These are phyloP conservation scores for Daldinia vernicosa DNA, from an alignment of 495 filamentous ascomycete genomes.

Conservation along the genomic window DNA sequence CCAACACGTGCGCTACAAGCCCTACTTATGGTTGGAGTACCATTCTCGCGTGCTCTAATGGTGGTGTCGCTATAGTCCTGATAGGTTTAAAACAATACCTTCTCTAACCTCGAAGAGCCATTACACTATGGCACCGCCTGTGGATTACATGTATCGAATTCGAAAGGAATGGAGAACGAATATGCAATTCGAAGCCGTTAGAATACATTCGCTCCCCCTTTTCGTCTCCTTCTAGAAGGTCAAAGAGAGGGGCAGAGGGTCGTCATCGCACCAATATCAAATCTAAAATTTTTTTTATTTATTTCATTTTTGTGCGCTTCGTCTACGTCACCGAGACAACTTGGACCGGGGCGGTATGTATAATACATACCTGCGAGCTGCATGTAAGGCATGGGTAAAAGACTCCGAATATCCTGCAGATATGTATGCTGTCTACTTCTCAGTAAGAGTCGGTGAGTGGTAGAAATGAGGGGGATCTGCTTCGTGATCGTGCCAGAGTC, in stretches of 20 bases:
- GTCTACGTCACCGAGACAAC: constrained; percentile 31
- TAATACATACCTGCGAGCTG: constrained; percentile 38
- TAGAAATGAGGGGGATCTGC: constrained; percentile 34
- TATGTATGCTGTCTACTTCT: constrained; percentile 24
- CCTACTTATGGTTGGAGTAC: constrained; percentile 29
- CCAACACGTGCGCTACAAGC: constrained; percentile 29
- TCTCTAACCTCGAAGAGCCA: constrained; percentile 2
- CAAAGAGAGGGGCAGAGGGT: constrained; percentile 28
- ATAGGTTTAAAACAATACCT: constrained; percentile 23
- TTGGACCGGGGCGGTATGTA: constrained; percentile 27
- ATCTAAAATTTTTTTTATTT: constrained; percentile 7
- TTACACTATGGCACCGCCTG: constrained; percentile 13
- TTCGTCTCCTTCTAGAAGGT: constrained; percentile 22
- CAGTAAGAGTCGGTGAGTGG: constrained; percentile 39
- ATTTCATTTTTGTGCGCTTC: constrained; percentile 33
- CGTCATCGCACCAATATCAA: constrained; percentile 29
- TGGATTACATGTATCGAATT: constrained; percentile 19
- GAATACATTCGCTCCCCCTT: constrained; percentile 14
- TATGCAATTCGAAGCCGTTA: constrained; percentile 9
- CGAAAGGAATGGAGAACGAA: constrained; percentile 1
- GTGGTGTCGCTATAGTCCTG: constrained; percentile 38
- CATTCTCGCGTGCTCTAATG: constrained; percentile 17
- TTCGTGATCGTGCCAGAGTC: constrained; percentile 33
- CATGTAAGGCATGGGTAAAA: constrained; percentile 42
- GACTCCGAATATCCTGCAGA: constrained; percentile 37